phyloP scores from a whole-genome alignment of 306 rosid species.

The Fragaria iinumae region DNA sequence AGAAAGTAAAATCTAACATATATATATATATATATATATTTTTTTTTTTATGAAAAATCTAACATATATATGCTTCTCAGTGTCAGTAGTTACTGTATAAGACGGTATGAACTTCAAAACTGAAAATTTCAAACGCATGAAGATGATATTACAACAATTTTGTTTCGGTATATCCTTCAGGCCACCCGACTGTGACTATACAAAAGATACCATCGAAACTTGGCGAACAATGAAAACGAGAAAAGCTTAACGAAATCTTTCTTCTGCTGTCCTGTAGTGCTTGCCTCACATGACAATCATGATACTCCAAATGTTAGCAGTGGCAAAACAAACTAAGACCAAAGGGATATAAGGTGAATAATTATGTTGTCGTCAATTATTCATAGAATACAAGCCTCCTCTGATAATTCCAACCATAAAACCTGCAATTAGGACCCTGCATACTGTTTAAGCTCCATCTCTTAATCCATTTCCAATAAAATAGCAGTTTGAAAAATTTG shows the following conservation, averaged over 20 bases:
- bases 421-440: slow-evolving; percentile 4
- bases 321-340: slow-evolving; percentile 2
- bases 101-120: not conserved
- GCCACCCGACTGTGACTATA: not conserved
- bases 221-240: slow-evolving; percentile 4
- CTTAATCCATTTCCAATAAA: slow-evolving; percentile 13
- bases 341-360: slow-evolving; percentile 4
- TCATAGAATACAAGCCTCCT: slow-evolving; percentile 15
- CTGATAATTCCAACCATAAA: slow-evolving; percentile 18
- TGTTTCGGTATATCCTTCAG: not conserved
- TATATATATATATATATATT: not conserved
- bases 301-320: not conserved
- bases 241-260: not conserved
- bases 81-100: not conserved
- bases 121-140: not conserved
- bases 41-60: not conserved
- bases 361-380: slow-evolving; percentile 13
- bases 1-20: not conserved
- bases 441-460: slow-evolving; percentile 14
- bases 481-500: slow-evolving; percentile 27
- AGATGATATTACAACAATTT: not conserved
- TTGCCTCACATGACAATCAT: not conserved
- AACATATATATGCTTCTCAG: not conserved
- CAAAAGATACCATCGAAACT: not conserved
- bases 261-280: not conserved